Evolutionary conservation across 345 rosid species (phyloP).

Genomic region (Syzygium aromaticum): DNA sequence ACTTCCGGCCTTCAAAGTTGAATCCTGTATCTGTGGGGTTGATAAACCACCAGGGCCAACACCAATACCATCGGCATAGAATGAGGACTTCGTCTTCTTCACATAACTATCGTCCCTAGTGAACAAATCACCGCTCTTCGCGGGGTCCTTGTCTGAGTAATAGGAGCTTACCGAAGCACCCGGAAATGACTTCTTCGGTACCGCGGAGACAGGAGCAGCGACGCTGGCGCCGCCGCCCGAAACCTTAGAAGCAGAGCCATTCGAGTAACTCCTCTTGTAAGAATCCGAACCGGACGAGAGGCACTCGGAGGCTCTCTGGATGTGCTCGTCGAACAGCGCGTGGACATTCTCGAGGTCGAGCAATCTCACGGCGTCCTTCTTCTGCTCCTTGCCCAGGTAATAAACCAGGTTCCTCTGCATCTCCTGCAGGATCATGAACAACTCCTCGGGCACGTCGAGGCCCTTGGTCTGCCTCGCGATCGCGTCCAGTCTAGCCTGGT

Average conservation of each 20-base stretch:
- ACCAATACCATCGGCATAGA: conserved; percentile 36
- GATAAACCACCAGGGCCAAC: conserved; percentile 21
- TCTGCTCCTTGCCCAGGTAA: conserved; percentile 65
- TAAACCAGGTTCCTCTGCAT: conserved; percentile 54
- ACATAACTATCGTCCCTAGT: conserved; percentile 71
- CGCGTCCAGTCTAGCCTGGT: conserved; percentile 52
- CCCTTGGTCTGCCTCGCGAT: conserved; percentile 38
- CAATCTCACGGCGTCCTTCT: conserved; percentile 53
- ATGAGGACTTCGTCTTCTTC: conserved; percentile 42
- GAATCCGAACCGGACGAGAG: conserved; percentile 35
- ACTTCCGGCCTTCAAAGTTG: conserved; percentile 39
- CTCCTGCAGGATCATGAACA: conserved; percentile 58
- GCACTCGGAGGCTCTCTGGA: conserved; percentile 81
- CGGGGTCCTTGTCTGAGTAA: conserved; percentile 20
- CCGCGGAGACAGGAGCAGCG: background rate
- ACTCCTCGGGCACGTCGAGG: conserved; percentile 58
- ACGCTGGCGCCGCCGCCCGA: background rate
- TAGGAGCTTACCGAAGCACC: conserved; percentile 10
- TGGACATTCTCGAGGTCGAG: conserved; percentile 76
- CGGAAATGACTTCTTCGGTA: conserved; percentile 4
- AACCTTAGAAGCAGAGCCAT: conserved; percentile 17
- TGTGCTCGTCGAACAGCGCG: conserved; percentile 56
- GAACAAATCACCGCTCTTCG: conserved; percentile 27
- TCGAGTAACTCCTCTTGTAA: conserved; percentile 7
- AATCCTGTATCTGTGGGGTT: conserved; percentile 42